Base-by-base conservation (phyloP, 148 eudicot species). In the Selenicereus undatus region DNA sequence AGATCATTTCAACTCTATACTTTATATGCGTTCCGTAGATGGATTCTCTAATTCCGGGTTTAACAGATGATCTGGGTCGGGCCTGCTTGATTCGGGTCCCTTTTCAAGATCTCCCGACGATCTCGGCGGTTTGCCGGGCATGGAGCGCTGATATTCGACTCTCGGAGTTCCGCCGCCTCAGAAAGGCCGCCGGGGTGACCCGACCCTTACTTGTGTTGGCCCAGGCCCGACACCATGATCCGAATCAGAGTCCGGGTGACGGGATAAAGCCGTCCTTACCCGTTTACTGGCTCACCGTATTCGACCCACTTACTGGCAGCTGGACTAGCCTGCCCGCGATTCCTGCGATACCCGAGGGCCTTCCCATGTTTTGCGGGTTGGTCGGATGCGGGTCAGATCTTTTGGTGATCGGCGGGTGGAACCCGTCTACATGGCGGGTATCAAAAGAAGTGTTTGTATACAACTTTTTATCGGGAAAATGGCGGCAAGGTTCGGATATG, bases 381-480 rank as follows among this genome's bases (percentile, higher is more conserved):
- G 91, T 86, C 0, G 90, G 91, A 0, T 88, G 86, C 13, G 93
- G 95, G 79, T 78, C 84, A 77, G 88, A 86, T 54, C 86, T 95
- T 32, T 89, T 93, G 29, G 91, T 93, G 50, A 79, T 95, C 20
- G 97, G 99, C 39, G 99, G 99, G 85, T 91, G 90, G 84, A 89
- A 91, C 87, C 97, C 94, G 39, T 84, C 66, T 6, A 90, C 94
- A 1, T 91, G 90, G 90, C 84, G 81, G 42, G 90, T 85, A 4
- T 85, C 86, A 2, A 78, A 83, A 52, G 82, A 56, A 1, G 94
- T 95, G 0, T 87, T 83, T 60, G 60, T 92, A 17, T 95, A 90
- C 54, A 82, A 76, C 70, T 95, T 93, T 50, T 76, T 89, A 1
- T 30, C 80, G 1, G 97, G 85, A 35, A 76, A 35, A 78, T 93